Conservation (phyloP, 2,329 filamentous ascomycete species). For the Talaromyces islandicus region DNA sequence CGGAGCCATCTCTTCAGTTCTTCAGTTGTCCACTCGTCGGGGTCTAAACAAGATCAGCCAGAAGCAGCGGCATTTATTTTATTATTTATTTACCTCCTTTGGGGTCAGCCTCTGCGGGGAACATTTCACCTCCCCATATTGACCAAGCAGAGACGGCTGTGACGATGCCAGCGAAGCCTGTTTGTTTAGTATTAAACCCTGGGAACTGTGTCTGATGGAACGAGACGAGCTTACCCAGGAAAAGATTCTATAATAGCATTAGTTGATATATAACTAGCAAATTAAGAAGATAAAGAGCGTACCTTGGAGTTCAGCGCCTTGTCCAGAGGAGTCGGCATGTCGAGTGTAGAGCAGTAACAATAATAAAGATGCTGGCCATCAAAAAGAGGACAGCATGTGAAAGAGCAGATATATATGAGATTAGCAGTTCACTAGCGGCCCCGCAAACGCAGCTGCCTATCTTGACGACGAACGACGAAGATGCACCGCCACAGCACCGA, state of each 20-base stretch:
- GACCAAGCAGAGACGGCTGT: slow-evolving; percentile 75
- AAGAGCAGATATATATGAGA: not conserved
- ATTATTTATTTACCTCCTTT: slow-evolving; percentile 60
- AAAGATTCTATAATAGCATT: slow-evolving; percentile 53
- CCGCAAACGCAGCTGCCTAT: not conserved
- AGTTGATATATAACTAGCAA: slow-evolving; percentile 13
- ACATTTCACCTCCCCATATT: slow-evolving; percentile 81
- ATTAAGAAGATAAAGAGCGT: slow-evolving; percentile 18
- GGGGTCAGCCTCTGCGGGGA: slow-evolving; percentile 70
- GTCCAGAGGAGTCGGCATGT: slow-evolving; percentile 65
- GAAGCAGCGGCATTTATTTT: too few species aligned
- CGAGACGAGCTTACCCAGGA: slow-evolving; percentile 53
- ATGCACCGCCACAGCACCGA: slow-evolving; percentile 4
- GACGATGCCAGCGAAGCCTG: slow-evolving; percentile 75
- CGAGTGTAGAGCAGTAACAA: not conserved
- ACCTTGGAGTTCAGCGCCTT: slow-evolving; percentile 66
- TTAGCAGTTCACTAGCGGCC: not conserved
- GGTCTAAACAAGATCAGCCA: slow-evolving; percentile 43
- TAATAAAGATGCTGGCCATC: not conserved
- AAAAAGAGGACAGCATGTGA: not conserved
- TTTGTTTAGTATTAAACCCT: not conserved
- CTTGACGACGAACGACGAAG: not conserved
- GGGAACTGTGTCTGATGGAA: not conserved
- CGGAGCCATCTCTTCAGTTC: slow-evolving; percentile 78
- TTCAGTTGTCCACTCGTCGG: slow-evolving; percentile 67